A percentile compares a stretch with the other conserved stretches of the same genome.
phyloP scores from a whole-genome alignment of 2,329 filamentous ascomycete species.

The Sarocladiaceae sp. region DNA sequence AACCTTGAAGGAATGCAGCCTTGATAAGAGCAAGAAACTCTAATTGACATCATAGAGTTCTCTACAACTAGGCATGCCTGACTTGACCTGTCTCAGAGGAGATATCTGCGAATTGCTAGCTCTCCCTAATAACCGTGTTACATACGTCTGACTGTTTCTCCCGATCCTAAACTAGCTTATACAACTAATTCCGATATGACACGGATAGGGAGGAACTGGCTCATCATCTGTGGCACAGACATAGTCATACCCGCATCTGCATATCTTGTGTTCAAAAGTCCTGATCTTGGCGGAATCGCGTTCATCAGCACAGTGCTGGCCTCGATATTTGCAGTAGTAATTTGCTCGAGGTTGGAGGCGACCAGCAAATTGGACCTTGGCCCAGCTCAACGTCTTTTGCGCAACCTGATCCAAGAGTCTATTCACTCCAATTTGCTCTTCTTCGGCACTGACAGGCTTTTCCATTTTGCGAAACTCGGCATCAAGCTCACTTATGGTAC shows the following conservation, averaged over 20 bases:
- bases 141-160: not conserved
- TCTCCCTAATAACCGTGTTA: not conserved
- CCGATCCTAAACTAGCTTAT: not conserved
- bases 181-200: conserved; percentile 1
- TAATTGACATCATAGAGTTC: conserved; percentile 1
- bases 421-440: conserved; percentile 2
- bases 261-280: not conserved
- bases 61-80: conserved; percentile 1
- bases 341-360: conserved; percentile 1
- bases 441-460: conserved; percentile 3
- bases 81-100: not conserved
- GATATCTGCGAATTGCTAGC: not conserved
- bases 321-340: conserved; percentile 2
- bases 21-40: conserved; percentile 2
- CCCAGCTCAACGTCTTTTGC: conserved; percentile 1
- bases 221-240: not conserved
- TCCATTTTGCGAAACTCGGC: conserved; percentile 1
- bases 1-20: not conserved
- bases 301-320: not conserved
- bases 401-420: not conserved
- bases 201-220: not conserved
- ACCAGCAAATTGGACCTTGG: conserved; percentile 2
- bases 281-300: not conserved
- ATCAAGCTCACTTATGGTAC: conserved; percentile 1
- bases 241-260: conserved; percentile 1